Evolutionary conservation across 345 rosid genomes (phyloP).

Genomic region (Hypericum perforatum): DNA sequence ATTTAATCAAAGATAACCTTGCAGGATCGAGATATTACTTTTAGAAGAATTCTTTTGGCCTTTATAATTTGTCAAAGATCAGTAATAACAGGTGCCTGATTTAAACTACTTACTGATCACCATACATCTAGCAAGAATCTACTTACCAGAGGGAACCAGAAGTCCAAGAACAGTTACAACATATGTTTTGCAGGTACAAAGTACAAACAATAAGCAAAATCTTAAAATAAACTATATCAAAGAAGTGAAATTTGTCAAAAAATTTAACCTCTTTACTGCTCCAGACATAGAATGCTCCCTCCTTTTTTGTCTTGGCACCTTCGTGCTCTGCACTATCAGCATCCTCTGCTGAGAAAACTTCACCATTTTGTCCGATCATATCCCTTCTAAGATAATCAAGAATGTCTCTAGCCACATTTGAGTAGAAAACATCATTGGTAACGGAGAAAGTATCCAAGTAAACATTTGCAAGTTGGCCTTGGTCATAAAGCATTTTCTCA

Average conservation of each 20-base stretch:
- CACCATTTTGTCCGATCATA: constrained; percentile 77
- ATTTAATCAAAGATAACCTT: not conserved
- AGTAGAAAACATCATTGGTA: constrained; percentile 53
- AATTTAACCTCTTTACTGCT: constrained; percentile 56
- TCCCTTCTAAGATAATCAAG: constrained; percentile 90
- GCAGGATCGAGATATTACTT: not conserved
- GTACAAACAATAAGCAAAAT: constrained; percentile 1
- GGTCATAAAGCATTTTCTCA: constrained; percentile 94
- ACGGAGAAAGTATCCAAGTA: constrained; percentile 72
- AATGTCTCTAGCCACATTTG: constrained; percentile 51
- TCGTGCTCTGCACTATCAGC: constrained; percentile 73
- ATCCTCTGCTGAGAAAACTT: constrained; percentile 88
- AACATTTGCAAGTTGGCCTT: constrained; percentile 74
- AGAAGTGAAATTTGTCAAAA: not conserved
- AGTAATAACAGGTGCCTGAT: not conserved
- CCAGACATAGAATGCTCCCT: constrained; percentile 89
- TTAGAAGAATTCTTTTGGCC: no score
- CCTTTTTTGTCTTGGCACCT: constrained; percentile 54
- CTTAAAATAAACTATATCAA: not conserved
- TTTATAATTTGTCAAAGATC: no score
- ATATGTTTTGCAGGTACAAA: not conserved
- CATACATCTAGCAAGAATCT: no score
- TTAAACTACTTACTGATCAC: no score
- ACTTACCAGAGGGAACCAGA: no score
- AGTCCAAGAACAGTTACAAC: no score